These are phyloP conservation scores for Trypanosoma cruzi DNA, from an alignment of 208 protist genomes.

Conservation along the genomic window DNA sequence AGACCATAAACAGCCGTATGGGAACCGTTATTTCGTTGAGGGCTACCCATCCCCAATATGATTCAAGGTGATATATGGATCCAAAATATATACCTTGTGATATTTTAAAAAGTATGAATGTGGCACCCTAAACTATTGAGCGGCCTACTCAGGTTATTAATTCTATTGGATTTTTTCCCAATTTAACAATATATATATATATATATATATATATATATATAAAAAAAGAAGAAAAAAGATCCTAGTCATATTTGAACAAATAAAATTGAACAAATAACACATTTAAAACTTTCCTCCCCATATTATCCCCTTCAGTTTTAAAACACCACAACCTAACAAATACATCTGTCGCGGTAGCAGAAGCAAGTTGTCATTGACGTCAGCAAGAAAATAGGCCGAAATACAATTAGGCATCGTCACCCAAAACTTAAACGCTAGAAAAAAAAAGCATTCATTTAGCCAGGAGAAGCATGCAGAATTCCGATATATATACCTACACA, in stretches of 20 bases:
- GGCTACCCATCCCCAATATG: background rate
- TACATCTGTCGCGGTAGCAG: background rate
- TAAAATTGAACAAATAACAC: background rate
- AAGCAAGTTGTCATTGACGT: background rate
- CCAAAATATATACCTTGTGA: background rate
- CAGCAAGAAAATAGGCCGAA: background rate
- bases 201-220: background rate
- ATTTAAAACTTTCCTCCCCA: background rate
- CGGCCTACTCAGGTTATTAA: background rate
- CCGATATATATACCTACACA: background rate
- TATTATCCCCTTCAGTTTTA: slow-evolving; percentile 1
- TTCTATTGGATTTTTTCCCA: background rate
- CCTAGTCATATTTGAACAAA: background rate
- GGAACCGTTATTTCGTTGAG: background rate
- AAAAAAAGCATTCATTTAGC: background rate
- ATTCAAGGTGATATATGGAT: background rate
- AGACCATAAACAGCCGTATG: background rate
- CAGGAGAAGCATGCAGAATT: background rate
- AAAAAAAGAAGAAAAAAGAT: slow-evolving; percentile 12
- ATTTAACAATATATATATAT: background rate
- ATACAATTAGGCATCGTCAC: background rate
- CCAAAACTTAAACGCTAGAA: background rate
- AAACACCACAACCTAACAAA: background rate
- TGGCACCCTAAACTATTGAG: background rate
- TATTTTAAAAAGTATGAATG: background rate